Evolutionary conservation across 2,329 filamentous ascomycete species (phyloP), one percentile per base, ranked within the genome.

Genomic region (Zalaria obscura): DNA sequence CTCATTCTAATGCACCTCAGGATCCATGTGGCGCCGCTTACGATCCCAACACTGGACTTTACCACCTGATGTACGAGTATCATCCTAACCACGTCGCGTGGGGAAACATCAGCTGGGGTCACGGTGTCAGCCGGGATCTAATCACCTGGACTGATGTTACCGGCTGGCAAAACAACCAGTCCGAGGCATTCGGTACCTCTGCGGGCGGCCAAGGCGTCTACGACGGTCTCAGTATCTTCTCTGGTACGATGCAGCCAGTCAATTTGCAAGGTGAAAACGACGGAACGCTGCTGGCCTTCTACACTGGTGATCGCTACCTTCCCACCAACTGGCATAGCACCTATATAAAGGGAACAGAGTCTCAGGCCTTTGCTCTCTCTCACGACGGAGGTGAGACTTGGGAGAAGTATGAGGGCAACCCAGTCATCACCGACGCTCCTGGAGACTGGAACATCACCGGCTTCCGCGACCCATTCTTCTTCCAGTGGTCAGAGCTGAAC

Each of bases 11-110:
- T 35, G 9, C 26, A 10, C 11, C 44, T 29, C 52, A 68, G 56
- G 64, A 72, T 47, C 68, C 69, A 9, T 70, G 69, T 47, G 69
- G 58, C 27, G 65, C 67, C 47, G 64, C 66, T 55, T 73, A 69
- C 48, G 67, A 70, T 52, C 67, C 65, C 9, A 57, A 53, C 3
- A 58, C 61, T 29, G 63, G 66, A 27, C 54, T 54, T 2, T 76
- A 74, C 44, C 70, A 75, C 47, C 49, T 73, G 5, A 68, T 68
- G 49, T 75, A 70, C 51, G 70, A 75, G 52, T 73, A 62, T 58
- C 61, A 68, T 48, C 64, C 64, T 1, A 54, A 68, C 38, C 64
- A 68, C 44, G 59, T 67, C 48, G 64, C 63, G 45, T 67, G 65
- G 63, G 65, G 65, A 48, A 67, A 67, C 45, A 67, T 67, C 33